Conservation (phyloP, 73 alveolate genomes). For the Paramecium bursaria region DNA sequence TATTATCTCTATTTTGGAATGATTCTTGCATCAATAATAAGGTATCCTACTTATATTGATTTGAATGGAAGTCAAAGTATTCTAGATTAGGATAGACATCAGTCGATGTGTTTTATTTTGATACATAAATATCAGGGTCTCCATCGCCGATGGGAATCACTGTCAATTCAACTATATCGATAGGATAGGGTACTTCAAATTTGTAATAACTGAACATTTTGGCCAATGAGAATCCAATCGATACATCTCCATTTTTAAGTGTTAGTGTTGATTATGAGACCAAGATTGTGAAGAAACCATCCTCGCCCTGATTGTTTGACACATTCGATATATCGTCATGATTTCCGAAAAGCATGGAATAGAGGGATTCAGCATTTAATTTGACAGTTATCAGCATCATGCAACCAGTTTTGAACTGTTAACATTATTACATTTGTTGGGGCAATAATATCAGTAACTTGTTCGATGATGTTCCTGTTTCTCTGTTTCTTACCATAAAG, state of each 20-base stretch:
- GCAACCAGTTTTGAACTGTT: conserved; percentile 1
- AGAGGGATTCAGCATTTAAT: conserved; percentile 21
- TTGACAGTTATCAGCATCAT: conserved; percentile 3
- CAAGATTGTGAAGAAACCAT: conserved; percentile 32
- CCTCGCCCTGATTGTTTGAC: too few species aligned
- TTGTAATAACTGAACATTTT: conserved; percentile 9
- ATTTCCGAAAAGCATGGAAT: not conserved
- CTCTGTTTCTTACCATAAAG: not conserved
- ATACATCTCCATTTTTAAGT: conserved; percentile 1
- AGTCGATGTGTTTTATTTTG: not conserved
- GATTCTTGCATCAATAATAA: not conserved
- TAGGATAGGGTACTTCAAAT: not conserved
- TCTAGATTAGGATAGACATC: conserved; percentile 17
- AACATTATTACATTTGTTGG: not conserved
- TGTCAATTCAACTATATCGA: not conserved
- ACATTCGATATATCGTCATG: not conserved
- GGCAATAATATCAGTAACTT: not conserved
- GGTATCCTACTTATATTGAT: conserved; percentile 9
- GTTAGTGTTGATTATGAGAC: not conserved
- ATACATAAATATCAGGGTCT: conserved; percentile 48
- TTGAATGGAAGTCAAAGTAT: not conserved
- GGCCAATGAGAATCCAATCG: conserved; percentile 18
- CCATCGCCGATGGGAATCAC: conserved; percentile 34
- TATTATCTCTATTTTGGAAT: not conserved
- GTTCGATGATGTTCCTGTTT: not conserved